Percentiles rank a stretch among this genome's conserved stretches.
Conservation (phyloP, 768 basidiomycete genomes). For the Peribolospora baueri region DNA sequence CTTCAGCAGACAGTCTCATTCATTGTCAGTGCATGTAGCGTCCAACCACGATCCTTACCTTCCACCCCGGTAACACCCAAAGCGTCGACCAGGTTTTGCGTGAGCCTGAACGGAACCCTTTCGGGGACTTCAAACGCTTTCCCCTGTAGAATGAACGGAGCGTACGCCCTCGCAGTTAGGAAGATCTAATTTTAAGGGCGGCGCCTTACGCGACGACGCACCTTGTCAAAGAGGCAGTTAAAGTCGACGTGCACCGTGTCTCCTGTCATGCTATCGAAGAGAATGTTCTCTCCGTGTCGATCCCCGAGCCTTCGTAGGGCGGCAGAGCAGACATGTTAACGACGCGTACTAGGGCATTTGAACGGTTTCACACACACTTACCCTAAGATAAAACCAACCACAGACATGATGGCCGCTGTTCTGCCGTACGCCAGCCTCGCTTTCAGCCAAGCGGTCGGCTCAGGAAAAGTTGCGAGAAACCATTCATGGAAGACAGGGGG, state of each 20-base stretch:
- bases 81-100: constrained; percentile 77
- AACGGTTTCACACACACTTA: constrained; percentile 20
- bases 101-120: constrained; percentile 77
- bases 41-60: constrained; percentile 24
- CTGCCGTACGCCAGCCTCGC: constrained; percentile 66
- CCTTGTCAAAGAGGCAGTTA: constrained; percentile 93
- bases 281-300: constrained; percentile 84
- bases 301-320: constrained; percentile 54
- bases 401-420: constrained; percentile 90
- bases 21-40: constrained; percentile 2
- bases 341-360: background rate
- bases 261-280: constrained; percentile 65
- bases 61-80: constrained; percentile 82
- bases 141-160: constrained; percentile 25
- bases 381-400: constrained; percentile 95
- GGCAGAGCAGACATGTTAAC: background rate
- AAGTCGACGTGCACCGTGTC: constrained; percentile 93
- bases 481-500: constrained; percentile 85
- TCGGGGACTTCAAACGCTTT: constrained; percentile 70
- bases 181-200: background rate
- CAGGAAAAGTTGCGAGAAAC: constrained; percentile 92
- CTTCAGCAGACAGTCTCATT: background rate
- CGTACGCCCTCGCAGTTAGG: background rate
- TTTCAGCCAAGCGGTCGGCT: constrained; percentile 79
- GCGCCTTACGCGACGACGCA: constrained; percentile 14